phyloP scores from a whole-genome alignment of 2,329 filamentous ascomycete genomes.

The Rugonectria rugulosa region DNA sequence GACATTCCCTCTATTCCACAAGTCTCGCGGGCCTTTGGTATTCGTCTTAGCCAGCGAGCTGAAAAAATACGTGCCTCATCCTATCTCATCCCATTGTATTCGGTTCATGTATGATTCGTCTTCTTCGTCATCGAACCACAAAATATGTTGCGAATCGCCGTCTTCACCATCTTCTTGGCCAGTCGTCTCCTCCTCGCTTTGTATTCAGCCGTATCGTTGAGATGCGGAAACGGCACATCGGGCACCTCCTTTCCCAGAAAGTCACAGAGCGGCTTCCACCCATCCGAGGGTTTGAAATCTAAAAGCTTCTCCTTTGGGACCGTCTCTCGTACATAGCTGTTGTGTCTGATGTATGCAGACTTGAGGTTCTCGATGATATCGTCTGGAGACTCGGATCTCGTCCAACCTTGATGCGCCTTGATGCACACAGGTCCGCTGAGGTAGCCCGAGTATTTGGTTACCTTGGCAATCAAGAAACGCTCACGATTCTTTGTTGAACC shows the following conservation, averaged over 20 bases:
- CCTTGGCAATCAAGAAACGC: background rate
- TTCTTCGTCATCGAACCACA: too few species aligned
- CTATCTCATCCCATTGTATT: too few species aligned
- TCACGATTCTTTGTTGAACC: background rate
- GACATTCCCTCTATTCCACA: too few species aligned
- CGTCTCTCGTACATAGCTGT: constrained; percentile 34
- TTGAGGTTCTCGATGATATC: constrained; percentile 18
- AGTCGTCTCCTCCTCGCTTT: background rate
- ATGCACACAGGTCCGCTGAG: constrained; percentile 3
- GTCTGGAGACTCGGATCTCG: background rate
- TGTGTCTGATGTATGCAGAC: constrained; percentile 37
- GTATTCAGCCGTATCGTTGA: constrained; percentile 32
- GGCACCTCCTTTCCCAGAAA: constrained; percentile 45
- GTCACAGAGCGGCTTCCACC: constrained; percentile 44
- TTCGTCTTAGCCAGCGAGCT: too few species aligned
- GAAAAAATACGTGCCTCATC: too few species aligned
- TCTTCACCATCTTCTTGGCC: background rate
- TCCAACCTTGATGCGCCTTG: constrained; percentile 24
- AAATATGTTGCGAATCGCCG: background rate
- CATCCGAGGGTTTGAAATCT: constrained; percentile 40
- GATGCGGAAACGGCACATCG: constrained; percentile 36
- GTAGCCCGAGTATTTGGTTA: constrained; percentile 4
- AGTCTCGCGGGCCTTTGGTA: too few species aligned
- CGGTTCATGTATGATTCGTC: too few species aligned
- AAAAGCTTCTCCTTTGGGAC: constrained; percentile 37